Evolutionary conservation across 2,329 filamentous ascomycete species (phyloP), one percentile per base, ranked within the genome.

Genomic region (Trichoderma brevicompactum): DNA sequence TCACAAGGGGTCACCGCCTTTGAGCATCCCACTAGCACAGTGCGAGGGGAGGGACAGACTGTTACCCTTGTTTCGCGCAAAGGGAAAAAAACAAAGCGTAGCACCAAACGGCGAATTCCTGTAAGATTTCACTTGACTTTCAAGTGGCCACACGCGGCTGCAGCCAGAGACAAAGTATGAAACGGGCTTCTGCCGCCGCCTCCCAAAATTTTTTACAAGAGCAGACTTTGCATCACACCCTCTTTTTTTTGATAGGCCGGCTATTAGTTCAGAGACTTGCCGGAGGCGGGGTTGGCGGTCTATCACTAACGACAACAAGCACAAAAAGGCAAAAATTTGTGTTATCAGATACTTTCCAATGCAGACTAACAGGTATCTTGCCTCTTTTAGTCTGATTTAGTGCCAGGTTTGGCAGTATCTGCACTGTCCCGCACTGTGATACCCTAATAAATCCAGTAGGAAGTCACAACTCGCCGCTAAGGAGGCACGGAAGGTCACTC

Each of bases 401-500:
- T 62, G 48, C 23, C 48, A 52, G 34, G 41, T 32, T 56, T 36
- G 43, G 43, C 55, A 53, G 56, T 65, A 56, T 43, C 28, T 46
- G 54, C 54, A 66, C 59, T 48, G 60, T 64, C 7, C 65, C 8
- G 17, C 34, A 65, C 49, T 66, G 61, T 64, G 50, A 36, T 64
- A 64, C 65, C 65, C 65, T 66, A 66, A 64, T 32, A 50, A 43
- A 56, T 50, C 52, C 28, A 54, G 65, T 56, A 67, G 65, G 65
- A 65, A 67, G 62, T 65, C 61, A 46, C 65, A 55, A 63, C 60
- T 60, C 41, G 63, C 61, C 43, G 61, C 40, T 61, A 58, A 61
- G 65, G 58, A 65, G 64, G 65, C 56, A 67, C 44, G 66, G 56
- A 66, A 71, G 70, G 68, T 68, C 70, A 72, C 68, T 68, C 69